Conservation (phyloP, 1,139 yeast species). For the Protomyces gravidus region DNA sequence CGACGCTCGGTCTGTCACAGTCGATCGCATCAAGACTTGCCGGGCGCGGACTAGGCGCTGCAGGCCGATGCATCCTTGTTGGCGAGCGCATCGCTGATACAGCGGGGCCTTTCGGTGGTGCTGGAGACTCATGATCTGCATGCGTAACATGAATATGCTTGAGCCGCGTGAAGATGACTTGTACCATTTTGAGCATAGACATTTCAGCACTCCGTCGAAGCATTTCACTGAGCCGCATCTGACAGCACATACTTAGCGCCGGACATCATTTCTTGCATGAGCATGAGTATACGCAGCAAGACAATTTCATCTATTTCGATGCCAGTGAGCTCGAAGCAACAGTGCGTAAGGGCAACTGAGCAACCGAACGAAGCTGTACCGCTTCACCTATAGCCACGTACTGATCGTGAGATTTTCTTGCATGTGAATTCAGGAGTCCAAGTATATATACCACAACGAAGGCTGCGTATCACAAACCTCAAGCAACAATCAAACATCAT, state of each 20-base stretch:
- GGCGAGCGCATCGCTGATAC: constrained; percentile 32
- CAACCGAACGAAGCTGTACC: no score
- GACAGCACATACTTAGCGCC: constrained; percentile 88
- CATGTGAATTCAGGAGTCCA: no score
- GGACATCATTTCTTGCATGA: constrained; percentile 64
- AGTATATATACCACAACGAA: no score
- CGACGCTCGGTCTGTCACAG: not conserved
- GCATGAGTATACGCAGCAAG: constrained; percentile 68
- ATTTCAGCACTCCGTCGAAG: constrained; percentile 85
- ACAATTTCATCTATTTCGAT: constrained; percentile 92
- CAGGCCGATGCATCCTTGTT: constrained; percentile 4
- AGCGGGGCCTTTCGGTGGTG: constrained; percentile 1
- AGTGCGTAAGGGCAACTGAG: constrained; percentile 77
- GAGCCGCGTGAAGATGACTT: constrained; percentile 61
- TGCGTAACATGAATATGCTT: constrained; percentile 37
- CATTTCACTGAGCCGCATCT: constrained; percentile 85
- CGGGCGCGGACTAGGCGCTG: constrained; percentile 23
- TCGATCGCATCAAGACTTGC: constrained; percentile 20
- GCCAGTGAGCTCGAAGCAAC: constrained; percentile 93
- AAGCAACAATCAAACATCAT: no score
- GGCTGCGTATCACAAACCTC: no score
- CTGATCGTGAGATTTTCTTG: no score
- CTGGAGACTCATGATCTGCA: constrained; percentile 14
- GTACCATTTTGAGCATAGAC: constrained; percentile 68
- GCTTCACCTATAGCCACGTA: no score